Percentiles rank a stretch among this genome's conserved stretches.
phyloP scores from a whole-genome alignment of 1,284 basidiomycete species.

The Leccinum holopus region DNA sequence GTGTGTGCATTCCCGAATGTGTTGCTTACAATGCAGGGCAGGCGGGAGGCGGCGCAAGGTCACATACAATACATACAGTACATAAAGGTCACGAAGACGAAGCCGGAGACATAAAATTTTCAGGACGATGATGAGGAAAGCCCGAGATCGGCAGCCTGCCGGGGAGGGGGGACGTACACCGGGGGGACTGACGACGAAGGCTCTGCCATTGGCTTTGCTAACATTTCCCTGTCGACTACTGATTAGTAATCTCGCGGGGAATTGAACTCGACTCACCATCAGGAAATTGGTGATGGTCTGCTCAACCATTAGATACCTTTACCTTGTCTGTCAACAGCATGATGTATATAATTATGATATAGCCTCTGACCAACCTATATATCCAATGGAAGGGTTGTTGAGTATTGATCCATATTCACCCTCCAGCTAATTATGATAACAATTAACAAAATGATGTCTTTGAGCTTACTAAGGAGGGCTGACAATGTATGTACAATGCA shows the following conservation, averaged over 20 bases:
- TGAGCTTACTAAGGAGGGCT: no score
- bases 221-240: background rate
- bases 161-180: background rate
- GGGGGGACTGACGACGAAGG: background rate
- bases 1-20: background rate
- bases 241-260: background rate
- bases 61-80: background rate
- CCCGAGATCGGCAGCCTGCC: background rate
- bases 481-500: no score
- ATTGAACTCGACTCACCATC: background rate
- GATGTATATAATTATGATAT: no score
- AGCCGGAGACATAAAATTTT: background rate
- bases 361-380: no score
- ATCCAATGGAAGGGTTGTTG: no score
- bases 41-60: background rate
- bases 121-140: background rate
- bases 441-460: no score
- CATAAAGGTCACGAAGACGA: background rate
- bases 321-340: no score
- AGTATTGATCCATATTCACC: no score
- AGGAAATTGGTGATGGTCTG: no score
- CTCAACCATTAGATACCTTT: no score
- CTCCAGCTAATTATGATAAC: no score
- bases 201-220: background rate
- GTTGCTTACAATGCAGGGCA: background rate